Percentiles rank a stretch among this genome's conserved stretches.
These are phyloP conservation scores for Leccinum rimulosum DNA, from an alignment of 768 basidiomycete species.

Conservation along the genomic window DNA sequence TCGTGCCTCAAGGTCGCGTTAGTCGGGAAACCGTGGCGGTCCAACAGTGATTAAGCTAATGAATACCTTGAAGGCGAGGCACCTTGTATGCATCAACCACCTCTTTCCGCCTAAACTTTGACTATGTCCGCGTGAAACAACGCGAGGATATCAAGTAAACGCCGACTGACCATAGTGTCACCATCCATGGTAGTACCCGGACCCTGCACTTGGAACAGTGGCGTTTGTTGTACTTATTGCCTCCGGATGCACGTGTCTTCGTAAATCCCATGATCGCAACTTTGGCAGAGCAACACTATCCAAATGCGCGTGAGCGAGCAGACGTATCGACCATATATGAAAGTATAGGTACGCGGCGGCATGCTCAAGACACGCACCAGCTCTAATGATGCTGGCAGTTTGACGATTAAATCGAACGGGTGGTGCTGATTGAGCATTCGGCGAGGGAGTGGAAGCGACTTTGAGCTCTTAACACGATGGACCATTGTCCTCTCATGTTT, in stretches of 20 bases:
- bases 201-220: constrained; percentile 78
- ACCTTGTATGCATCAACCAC: constrained; percentile 91
- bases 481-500: no score
- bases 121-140: neutral
- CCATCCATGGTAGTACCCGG: constrained; percentile 74
- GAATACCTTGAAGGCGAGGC: neutral
- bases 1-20: constrained; percentile 76
- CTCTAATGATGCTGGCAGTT: no score
- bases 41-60: constrained; percentile 32
- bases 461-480: no score
- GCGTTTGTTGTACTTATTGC: constrained; percentile 89
- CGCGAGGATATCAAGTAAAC: neutral
- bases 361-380: no score
- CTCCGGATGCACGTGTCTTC: constrained; percentile 72
- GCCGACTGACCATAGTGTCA: constrained; percentile 61
- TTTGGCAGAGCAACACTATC: constrained; percentile 87
- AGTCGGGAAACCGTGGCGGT: constrained; percentile 84
- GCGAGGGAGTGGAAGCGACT: no score
- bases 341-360: no score
- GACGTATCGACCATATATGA: no score
- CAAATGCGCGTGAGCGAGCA: constrained; percentile 44
- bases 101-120: constrained; percentile 66
- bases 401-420: no score
- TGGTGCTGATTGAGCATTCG: no score
- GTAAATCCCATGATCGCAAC: constrained; percentile 89